Percentiles rank a stretch among this genome's conserved stretches.
Evolutionary conservation across 495 filamentous ascomycete species (phyloP).

Genomic region (Podospora didyma): DNA sequence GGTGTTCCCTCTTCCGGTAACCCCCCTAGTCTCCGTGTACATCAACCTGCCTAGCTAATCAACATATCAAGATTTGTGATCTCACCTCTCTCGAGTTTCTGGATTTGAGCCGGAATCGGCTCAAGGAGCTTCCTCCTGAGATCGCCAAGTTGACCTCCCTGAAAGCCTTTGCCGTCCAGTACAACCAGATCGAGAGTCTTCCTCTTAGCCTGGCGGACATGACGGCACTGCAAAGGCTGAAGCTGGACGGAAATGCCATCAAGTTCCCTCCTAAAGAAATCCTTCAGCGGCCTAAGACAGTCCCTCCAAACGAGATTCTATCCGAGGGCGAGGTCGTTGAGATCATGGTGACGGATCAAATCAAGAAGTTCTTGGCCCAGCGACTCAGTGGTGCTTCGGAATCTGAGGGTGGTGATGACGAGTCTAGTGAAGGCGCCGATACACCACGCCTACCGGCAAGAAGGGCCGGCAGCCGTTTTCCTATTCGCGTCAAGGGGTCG

Average conservation of each 20-base stretch:
- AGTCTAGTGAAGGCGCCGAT: constrained; percentile 60
- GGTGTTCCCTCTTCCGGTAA: constrained; percentile 59
- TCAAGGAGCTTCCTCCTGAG: constrained; percentile 68
- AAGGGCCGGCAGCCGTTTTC: constrained; percentile 71
- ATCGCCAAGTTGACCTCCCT: constrained; percentile 67
- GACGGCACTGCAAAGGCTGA: constrained; percentile 76
- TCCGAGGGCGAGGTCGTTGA: constrained; percentile 51
- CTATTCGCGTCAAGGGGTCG: constrained; percentile 63
- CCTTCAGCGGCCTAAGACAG: constrained; percentile 30
- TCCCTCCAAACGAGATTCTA: constrained; percentile 35
- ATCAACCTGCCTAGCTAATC: constrained; percentile 38
- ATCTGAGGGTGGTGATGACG: constrained; percentile 44
- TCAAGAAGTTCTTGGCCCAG: constrained; percentile 69
- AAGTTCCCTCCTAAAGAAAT: constrained; percentile 60
- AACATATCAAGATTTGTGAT: constrained; percentile 57
- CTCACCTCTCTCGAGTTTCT: constrained; percentile 84
- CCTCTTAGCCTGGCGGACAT: constrained; percentile 78
- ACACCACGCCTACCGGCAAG: constrained; percentile 66
- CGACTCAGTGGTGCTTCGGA: constrained; percentile 45
- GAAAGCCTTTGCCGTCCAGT: constrained; percentile 70
- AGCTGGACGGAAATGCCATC: constrained; percentile 77
- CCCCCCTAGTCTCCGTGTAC: neutral
- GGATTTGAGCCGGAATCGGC: constrained; percentile 79
- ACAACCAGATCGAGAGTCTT: constrained; percentile 77
- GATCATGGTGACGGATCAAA: constrained; percentile 59